Evolutionary conservation across 2,329 filamentous ascomycete genomes (phyloP).

Genomic region (Colletotrichum lini): DNA sequence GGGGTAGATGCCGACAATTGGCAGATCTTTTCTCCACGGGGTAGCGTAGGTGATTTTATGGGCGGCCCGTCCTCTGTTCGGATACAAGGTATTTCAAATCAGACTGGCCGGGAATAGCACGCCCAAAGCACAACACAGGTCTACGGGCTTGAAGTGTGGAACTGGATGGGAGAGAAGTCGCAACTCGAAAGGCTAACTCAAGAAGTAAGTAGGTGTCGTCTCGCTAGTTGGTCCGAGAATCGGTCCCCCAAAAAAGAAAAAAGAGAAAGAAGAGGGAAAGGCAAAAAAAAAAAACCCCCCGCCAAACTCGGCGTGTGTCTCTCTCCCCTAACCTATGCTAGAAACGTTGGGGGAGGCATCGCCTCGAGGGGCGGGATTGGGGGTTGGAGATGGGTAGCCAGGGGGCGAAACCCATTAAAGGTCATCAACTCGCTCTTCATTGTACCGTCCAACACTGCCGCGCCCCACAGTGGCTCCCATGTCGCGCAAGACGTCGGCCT

Average conservation of each 20-base stretch:
- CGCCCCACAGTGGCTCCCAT: slow-evolving; percentile 25
- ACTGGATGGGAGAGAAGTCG: not conserved
- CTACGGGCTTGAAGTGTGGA: slow-evolving; percentile 20
- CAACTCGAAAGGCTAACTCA: slow-evolving; percentile 6
- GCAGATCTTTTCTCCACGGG: slow-evolving; percentile 37
- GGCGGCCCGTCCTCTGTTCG: slow-evolving; percentile 15
- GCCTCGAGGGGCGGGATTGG: slow-evolving; percentile 27
- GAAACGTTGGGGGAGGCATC: slow-evolving; percentile 16
- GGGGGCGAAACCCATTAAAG: slow-evolving; percentile 34
- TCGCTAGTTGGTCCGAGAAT: slow-evolving; percentile 27
- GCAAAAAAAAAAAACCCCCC: not conserved
- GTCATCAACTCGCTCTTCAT: slow-evolving; percentile 44
- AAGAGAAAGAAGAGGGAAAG: too few species aligned
- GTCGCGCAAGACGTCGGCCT: slow-evolving; percentile 23
- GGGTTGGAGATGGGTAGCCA: slow-evolving; percentile 31
- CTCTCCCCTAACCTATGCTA: not conserved
- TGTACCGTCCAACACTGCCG: slow-evolving; percentile 40
- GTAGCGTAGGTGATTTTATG: slow-evolving; percentile 18
- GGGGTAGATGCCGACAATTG: slow-evolving; percentile 27
- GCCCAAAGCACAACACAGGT: slow-evolving; percentile 2
- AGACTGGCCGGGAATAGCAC: slow-evolving; percentile 11
- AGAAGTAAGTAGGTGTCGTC: slow-evolving; percentile 26
- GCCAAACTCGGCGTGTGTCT: slow-evolving; percentile 11
- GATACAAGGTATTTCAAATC: slow-evolving; percentile 30
- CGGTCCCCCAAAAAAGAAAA: slow-evolving; percentile 15